A percentile compares a stretch with the other conserved stretches of the same genome.
These are phyloP conservation scores for Ananas comosus DNA, from an alignment of 176 grass and related monocot species.

Conservation along the genomic window DNA sequence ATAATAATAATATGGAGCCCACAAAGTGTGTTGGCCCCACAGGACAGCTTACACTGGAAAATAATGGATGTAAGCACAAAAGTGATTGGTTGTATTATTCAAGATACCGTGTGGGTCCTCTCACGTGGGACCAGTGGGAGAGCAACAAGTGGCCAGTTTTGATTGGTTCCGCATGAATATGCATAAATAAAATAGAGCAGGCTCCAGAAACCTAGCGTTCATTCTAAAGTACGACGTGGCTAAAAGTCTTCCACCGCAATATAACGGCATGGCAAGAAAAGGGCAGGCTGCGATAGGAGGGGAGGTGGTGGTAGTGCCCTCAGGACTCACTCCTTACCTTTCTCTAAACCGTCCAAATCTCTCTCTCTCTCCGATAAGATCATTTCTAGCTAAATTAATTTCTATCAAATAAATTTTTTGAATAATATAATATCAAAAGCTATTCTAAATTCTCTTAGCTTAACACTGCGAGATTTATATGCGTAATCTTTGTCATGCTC, in stretches of 20 bases:
- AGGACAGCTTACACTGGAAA: too few species aligned
- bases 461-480: too few species aligned
- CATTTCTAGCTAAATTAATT: too few species aligned
- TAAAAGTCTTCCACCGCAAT: constrained; percentile 40
- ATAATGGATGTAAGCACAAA: not conserved
- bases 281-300: constrained; percentile 3
- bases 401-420: too few species aligned
- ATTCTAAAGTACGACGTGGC: constrained; percentile 17
- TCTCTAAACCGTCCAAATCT: constrained; percentile 37
- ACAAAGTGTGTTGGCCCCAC: too few species aligned
- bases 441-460: too few species aligned
- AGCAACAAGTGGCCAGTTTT: not conserved
- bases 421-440: too few species aligned
- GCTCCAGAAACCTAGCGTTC: constrained; percentile 19
- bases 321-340: not conserved
- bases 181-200: not conserved
- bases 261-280: constrained; percentile 30
- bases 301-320: constrained; percentile 16
- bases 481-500: too few species aligned
- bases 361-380: too few species aligned
- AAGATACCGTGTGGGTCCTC: not conserved
- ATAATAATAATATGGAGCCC: too few species aligned
- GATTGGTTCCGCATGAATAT: not conserved
- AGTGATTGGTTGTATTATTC: constrained; percentile 5
- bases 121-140: not conserved